Evolutionary conservation across 2,329 filamentous ascomycete species (phyloP).

Genomic region (Penicillium digitatum): DNA sequence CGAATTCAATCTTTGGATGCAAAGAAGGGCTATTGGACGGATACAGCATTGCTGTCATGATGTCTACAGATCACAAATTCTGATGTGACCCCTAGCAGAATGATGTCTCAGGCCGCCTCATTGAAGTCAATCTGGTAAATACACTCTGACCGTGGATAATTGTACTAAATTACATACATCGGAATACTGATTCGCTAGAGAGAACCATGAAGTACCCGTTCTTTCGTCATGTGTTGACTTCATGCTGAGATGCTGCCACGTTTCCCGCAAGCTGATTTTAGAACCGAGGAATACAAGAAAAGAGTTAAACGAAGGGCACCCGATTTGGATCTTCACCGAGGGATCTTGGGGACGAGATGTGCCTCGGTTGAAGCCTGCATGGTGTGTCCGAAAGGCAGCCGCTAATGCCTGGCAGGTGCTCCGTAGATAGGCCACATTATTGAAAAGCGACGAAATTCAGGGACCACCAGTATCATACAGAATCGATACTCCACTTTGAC

Average conservation of each 20-base stretch:
- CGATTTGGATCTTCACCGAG: not conserved
- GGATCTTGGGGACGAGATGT: not conserved
- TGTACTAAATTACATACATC: not conserved
- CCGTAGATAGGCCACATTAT: not conserved
- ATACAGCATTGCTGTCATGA: not conserved
- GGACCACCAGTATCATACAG: not conserved
- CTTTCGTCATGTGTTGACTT: not conserved
- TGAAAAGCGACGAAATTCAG: not conserved
- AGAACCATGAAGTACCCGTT: not conserved
- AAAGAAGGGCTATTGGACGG: not conserved
- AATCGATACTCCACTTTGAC: not conserved
- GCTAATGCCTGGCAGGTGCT: not conserved
- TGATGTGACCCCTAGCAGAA: conserved; percentile 1
- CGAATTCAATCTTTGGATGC: not conserved
- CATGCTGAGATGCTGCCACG: conserved; percentile 4
- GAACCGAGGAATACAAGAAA: conserved; percentile 1
- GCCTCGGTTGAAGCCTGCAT: not conserved
- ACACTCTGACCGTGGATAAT: not conserved
- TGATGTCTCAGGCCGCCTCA: not conserved
- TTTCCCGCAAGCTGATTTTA: not conserved
- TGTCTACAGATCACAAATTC: not conserved
- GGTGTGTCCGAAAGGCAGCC: not conserved
- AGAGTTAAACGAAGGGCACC: not conserved
- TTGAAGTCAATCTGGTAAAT: too few relatives aligned
- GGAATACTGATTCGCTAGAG: not conserved